Evolutionary conservation across 2,329 filamentous ascomycete genomes (phyloP).

Genomic region (Endoconidiophora polonica): DNA sequence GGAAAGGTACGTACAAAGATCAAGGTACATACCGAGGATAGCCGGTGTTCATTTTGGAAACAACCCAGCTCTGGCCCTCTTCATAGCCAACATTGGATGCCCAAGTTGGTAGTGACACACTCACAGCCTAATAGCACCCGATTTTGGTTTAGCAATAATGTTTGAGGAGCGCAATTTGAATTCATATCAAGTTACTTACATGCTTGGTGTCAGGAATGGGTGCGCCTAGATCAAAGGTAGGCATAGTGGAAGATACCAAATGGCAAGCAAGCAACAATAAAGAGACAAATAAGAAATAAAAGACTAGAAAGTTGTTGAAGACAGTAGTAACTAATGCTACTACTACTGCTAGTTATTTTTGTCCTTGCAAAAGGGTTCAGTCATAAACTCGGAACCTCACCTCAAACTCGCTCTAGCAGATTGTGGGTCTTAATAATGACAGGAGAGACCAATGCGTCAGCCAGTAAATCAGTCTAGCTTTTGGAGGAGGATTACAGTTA

Average conservation of each 20-base stretch:
- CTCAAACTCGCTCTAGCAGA: too few species aligned
- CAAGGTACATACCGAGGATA: conserved; percentile 54
- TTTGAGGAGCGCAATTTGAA: not conserved
- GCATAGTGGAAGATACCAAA: conserved; percentile 22
- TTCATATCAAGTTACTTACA: conserved; percentile 32
- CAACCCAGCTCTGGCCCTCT: conserved; percentile 76
- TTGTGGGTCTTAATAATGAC: too few species aligned
- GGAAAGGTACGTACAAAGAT: not conserved
- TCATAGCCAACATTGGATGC: conserved; percentile 81
- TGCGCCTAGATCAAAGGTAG: conserved; percentile 40
- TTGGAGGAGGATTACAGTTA: too few species aligned
- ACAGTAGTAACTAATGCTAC: not conserved
- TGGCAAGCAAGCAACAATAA: not conserved
- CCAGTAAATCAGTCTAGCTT: too few species aligned
- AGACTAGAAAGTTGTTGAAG: not conserved
- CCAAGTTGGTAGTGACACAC: conserved; percentile 92
- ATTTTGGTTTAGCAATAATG: conserved; percentile 1
- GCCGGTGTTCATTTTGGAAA: conserved; percentile 63
- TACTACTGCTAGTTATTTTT: not conserved
- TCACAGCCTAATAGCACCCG: conserved; percentile 53
- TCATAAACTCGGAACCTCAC: too few species aligned
- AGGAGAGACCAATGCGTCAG: too few species aligned
- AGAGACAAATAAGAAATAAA: not conserved
- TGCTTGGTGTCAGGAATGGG: conserved; percentile 25
- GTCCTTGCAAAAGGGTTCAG: not conserved